Conservation (phyloP, 352 stramenopile genomes). For the Hyaloperonospora arabidopsidis region DNA sequence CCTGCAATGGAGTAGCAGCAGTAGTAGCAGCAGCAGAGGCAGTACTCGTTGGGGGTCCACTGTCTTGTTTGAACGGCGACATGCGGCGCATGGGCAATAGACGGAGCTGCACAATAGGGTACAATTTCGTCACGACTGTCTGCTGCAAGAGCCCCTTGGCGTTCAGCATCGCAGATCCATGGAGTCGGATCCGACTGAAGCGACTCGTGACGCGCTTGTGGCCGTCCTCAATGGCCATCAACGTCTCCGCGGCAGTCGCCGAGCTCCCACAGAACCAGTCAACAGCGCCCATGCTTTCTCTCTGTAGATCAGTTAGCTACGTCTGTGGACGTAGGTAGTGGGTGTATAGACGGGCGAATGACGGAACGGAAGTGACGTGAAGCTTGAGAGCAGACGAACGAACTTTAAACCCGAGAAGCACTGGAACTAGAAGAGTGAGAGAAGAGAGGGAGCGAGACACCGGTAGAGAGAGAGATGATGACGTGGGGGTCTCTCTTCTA, state of each 20-base stretch:
- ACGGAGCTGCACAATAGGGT: constrained; percentile 38
- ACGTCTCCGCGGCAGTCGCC: constrained; percentile 8
- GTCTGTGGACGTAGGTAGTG: no score
- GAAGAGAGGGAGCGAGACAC: constrained; percentile 17
- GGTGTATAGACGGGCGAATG: neutral
- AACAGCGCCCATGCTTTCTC: constrained; percentile 32
- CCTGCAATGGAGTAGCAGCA: neutral
- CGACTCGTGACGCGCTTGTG: constrained; percentile 16
- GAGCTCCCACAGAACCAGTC: constrained; percentile 29
- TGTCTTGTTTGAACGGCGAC: constrained; percentile 25
- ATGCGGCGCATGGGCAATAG: constrained; percentile 28
- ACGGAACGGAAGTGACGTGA: neutral
- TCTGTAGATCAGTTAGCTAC: constrained; percentile 10
- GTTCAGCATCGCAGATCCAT: constrained; percentile 37
- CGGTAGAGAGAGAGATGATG: no score
- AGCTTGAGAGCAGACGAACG: no score
- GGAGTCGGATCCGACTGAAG: constrained; percentile 28
- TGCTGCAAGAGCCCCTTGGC: constrained; percentile 40
- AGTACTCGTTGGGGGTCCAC: no score
- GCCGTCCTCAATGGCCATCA: neutral
- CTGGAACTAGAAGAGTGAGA: constrained; percentile 15
- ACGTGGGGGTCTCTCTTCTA: constrained; percentile 6
- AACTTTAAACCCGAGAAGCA: no score
- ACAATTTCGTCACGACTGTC: constrained; percentile 37
- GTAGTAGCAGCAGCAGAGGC: no score